phyloP scores from a whole-genome alignment of 2,329 filamentous ascomycete genomes.

The Phialocephala sp. region DNA sequence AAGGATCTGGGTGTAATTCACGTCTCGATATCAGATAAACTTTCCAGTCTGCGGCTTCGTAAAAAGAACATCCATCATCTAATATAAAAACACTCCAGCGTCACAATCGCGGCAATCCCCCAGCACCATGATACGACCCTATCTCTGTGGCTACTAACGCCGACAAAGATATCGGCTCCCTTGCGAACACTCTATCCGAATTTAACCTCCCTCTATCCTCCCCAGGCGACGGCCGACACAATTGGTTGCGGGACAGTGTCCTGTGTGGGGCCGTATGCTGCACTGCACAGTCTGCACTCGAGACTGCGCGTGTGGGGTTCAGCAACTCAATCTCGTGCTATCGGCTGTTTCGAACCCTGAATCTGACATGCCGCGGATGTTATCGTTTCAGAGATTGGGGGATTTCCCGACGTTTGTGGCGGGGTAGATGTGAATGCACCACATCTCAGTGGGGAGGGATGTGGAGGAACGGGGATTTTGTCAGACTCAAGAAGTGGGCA shows the following conservation, averaged over 20 bases:
- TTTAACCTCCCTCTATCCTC: background rate
- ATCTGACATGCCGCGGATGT: background rate
- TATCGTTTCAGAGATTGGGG: background rate
- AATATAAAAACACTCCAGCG: background rate
- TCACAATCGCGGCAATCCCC: background rate
- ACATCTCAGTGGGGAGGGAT: background rate
- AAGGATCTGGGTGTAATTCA: background rate
- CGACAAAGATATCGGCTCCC: background rate
- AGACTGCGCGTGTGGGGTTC: no score
- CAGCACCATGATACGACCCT: background rate
- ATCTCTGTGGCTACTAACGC: background rate
- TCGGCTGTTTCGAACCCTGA: background rate
- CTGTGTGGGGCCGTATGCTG: conserved; percentile 1
- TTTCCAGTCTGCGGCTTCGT: background rate
- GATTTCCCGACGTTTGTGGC: background rate
- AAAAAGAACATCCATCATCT: background rate
- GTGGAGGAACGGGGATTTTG: background rate
- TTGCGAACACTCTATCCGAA: background rate
- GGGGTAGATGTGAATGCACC: background rate
- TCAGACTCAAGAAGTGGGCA: background rate
- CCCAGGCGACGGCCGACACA: background rate
- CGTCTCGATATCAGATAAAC: background rate
- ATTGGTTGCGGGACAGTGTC: conserved; percentile 1
- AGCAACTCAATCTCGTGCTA: background rate
- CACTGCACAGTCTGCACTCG: no score